Evolutionary conservation across 805 yeast species (phyloP), one percentile per base, ranked within the genome.

Genomic region (Dipodascus albidus): DNA sequence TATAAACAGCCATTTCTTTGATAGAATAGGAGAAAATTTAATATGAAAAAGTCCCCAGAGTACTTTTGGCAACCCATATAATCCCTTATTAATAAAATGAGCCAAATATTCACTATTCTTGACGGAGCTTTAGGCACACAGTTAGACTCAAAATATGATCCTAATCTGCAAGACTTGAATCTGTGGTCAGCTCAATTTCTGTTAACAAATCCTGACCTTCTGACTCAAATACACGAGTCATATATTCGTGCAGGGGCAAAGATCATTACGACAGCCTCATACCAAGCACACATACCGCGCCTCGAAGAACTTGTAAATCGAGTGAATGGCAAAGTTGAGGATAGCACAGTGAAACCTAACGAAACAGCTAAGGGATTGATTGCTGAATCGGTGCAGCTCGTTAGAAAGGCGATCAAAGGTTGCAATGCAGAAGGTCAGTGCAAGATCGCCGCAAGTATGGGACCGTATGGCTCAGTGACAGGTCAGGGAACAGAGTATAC

Each of bases 391-490:
- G 66, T 65, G 19, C 33, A 42, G 8, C 23, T 64, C 6, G 72
- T 69, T 0, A 55, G 56, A 3, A 55, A 57, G n/a, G 70, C 63
- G 0, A 62, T 66, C 9, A 53, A 48, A 23, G 54, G 50, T 21
- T 49, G 35, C 49, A 22, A 20, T 11, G 50, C 51, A 15, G 49
- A 55, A 15, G 51, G 27, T 15, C n/a, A 41, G 31, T 38, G 22
- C 2, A 60, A 59, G 47, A 72, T 82, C 3, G 79, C 78, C 1
- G 95, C 86, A 0, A 78, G 86, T 4, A 67, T 85, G 38, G 96
- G 95, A 0, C 87, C 95, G 0, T 87, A 79, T 63, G 95, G 90
- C 0, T 85, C 90, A 0, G 80, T 68, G 58, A 62, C 83, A 38
- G 79, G 83, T 24, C 74, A 79, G 57, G 88, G 89, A 0, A 74